Conservation (phyloP, 2,329 filamentous ascomycete genomes). For the Penicillium sp. region DNA sequence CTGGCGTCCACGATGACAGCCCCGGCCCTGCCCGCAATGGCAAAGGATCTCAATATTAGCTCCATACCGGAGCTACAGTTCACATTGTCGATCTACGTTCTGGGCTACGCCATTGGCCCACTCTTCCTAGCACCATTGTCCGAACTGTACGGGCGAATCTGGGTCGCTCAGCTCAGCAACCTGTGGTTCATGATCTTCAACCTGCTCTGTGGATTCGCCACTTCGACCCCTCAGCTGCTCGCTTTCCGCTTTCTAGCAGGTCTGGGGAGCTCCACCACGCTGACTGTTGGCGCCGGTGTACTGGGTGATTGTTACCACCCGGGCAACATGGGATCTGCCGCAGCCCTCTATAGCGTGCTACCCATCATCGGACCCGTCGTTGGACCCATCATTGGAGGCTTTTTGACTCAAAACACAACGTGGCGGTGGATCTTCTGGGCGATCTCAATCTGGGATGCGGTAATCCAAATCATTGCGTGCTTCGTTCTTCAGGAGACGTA, state of each 20-base stretch:
- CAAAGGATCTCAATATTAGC: constrained; percentile 51
- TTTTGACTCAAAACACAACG: constrained; percentile 54
- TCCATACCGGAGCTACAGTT: constrained; percentile 42
- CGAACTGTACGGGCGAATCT: constrained; percentile 55
- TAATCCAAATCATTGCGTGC: constrained; percentile 60
- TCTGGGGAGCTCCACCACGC: constrained; percentile 54
- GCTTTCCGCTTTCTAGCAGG: constrained; percentile 57
- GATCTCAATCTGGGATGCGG: constrained; percentile 59
- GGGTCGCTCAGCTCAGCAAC: constrained; percentile 53
- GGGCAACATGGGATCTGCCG: constrained; percentile 49
- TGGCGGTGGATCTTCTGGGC: constrained; percentile 53
- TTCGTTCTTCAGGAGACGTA: constrained; percentile 64
- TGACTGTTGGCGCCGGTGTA: background rate
- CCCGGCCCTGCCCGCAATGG: constrained; percentile 51
- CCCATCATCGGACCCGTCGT: constrained; percentile 63
- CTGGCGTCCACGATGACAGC: constrained; percentile 60
- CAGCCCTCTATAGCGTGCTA: constrained; percentile 59
- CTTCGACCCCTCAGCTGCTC: constrained; percentile 51
- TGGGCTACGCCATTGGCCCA: constrained; percentile 51
- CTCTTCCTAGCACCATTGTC: constrained; percentile 50
- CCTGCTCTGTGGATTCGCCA: constrained; percentile 55
- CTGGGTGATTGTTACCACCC: constrained; percentile 39
- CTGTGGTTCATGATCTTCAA: constrained; percentile 56
- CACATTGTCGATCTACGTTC: constrained; percentile 53
- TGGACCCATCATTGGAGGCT: constrained; percentile 63